A percentile compares a stretch with the other conserved stretches of the same genome.
Evolutionary conservation across 345 rosid species (phyloP).

Genomic region (Geranium brycei): DNA sequence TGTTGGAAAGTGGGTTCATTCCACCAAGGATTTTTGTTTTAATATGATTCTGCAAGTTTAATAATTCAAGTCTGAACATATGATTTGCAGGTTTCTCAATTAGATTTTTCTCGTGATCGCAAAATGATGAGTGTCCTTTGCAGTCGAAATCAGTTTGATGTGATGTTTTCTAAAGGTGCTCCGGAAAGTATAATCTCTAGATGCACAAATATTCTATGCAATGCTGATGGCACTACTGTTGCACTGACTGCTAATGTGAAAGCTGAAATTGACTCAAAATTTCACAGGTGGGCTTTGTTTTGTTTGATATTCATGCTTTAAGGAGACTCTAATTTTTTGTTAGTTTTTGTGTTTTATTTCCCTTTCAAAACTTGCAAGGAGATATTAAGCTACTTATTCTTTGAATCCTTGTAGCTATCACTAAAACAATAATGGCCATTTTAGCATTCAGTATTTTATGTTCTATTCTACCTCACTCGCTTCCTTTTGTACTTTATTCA

Average conservation of each 20-base stretch:
- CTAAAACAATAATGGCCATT: no score
- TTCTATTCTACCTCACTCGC: background rate
- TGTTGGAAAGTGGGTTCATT: background rate
- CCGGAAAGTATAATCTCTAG: constrained; percentile 86
- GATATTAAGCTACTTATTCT: no score
- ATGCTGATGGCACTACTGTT: constrained; percentile 65
- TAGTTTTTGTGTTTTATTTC: no score
- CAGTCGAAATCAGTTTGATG: constrained; percentile 52
- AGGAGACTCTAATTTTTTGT: no score
- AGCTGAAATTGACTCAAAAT: constrained; percentile 71
- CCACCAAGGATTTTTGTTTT: background rate
- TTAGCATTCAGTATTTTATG: background rate
- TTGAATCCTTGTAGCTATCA: no score
- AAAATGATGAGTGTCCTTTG: constrained; percentile 97
- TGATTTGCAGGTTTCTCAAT: constrained; percentile 53
- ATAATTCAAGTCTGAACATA: constrained; percentile 10
- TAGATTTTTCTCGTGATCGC: constrained; percentile 97
- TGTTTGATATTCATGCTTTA: no score
- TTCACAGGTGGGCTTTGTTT: constrained; percentile 42
- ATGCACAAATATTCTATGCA: constrained; percentile 70
- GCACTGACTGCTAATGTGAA: constrained; percentile 56
- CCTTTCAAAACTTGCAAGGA: no score
- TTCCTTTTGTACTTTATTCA: no score
- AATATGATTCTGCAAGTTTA: background rate
- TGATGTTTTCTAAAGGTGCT: constrained; percentile 94